Conservation (phyloP, 495 filamentous ascomycete species). For the Penicillium arizonense region DNA sequence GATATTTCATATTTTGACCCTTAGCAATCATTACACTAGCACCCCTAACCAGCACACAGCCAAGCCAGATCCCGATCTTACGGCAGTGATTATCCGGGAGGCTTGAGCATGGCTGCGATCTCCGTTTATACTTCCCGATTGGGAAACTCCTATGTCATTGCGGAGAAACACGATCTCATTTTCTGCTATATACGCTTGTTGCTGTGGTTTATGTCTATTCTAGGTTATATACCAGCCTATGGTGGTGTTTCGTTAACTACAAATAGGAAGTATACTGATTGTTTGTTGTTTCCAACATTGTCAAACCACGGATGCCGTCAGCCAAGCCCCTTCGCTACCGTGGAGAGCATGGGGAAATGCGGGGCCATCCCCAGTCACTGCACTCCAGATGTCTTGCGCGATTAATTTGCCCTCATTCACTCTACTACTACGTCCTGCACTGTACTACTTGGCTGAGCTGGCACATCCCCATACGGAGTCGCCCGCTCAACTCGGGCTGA, state of each 20-base stretch:
- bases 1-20: neutral
- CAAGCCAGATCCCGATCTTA: neutral
- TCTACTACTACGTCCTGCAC: no score
- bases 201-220: no score
- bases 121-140: constrained; percentile 8
- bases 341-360: constrained; percentile 10
- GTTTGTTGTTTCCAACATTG: neutral
- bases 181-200: no score
- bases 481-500: no score
- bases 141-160: constrained; percentile 5
- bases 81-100: neutral
- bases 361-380: constrained; percentile 11
- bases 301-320: neutral
- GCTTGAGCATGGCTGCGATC: neutral
- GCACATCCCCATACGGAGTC: no score
- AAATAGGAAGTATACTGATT: neutral
- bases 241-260: no score
- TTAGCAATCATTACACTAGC: no score
- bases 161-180: neutral
- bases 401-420: neutral
- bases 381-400: constrained; percentile 1
- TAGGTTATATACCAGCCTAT: no score
- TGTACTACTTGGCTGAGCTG: neutral
- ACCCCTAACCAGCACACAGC: no score
- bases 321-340: constrained; percentile 5